Evolutionary conservation across 805 yeast species (phyloP).

Genomic region (Candida sakaeoensis): DNA sequence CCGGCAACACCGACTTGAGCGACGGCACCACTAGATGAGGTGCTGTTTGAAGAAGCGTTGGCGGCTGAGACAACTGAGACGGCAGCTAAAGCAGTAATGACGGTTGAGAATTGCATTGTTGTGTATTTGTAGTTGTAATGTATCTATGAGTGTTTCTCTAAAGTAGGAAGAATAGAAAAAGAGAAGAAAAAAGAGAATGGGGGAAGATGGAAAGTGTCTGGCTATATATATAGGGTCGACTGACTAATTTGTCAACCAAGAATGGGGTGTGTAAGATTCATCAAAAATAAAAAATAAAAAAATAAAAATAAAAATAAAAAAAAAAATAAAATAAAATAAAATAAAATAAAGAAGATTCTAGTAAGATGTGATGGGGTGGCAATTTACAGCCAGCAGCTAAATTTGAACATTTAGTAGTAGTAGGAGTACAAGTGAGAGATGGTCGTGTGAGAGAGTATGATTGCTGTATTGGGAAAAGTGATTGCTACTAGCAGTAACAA

Average conservation of each 20-base stretch:
- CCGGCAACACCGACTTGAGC: constrained; percentile 64
- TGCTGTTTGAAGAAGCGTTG: constrained; percentile 35
- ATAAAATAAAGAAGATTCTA: not conserved
- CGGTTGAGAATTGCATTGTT: constrained; percentile 76
- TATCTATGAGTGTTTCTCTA: not conserved
- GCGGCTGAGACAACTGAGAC: constrained; percentile 39
- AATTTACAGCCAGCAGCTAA: too few species aligned
- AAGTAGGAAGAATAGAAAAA: not conserved
- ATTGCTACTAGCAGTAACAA: too few species aligned
- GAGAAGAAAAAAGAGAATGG: not conserved
- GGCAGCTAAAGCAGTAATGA: constrained; percentile 67
- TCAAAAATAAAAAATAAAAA: constrained; percentile 1
- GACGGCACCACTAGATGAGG: constrained; percentile 48
- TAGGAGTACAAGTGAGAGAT: too few species aligned
- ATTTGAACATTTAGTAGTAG: too few species aligned
- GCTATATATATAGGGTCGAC: not conserved
- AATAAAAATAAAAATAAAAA: not conserved
- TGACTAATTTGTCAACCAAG: too few species aligned
- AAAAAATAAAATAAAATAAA: not conserved
- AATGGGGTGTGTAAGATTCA: not conserved
- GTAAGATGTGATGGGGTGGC: too few species aligned
- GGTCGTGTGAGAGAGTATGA: too few species aligned
- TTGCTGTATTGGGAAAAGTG: too few species aligned
- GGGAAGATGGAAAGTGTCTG: not conserved
- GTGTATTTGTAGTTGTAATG: too few species aligned